Percentiles rank a stretch among this genome's conserved stretches.
Conservation (phyloP, 176 grass and related monocot genomes). For the Carex pumila region DNA sequence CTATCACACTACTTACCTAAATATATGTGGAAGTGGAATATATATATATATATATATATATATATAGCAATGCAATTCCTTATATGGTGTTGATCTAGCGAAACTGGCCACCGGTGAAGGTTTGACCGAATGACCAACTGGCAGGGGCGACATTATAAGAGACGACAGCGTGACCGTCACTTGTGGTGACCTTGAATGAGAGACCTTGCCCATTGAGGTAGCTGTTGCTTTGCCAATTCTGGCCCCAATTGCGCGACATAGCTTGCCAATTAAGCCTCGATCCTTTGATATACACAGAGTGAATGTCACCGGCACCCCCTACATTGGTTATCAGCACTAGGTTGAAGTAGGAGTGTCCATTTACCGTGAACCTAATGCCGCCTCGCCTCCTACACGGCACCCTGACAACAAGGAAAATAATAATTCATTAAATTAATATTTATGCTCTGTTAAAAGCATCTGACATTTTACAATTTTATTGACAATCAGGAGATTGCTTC, state of each 20-base stretch:
- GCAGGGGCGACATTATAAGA: conserved; percentile 47
- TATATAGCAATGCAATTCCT: neutral
- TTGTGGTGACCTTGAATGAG: conserved; percentile 50
- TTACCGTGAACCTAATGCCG: conserved; percentile 60
- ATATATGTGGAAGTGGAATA: neutral
- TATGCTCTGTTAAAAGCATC: neutral
- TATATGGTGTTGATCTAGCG: conserved; percentile 9
- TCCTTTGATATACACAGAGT: conserved; percentile 45
- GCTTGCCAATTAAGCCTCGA: conserved; percentile 38
- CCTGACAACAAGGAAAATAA: conserved; percentile 11
- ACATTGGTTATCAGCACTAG: conserved; percentile 65
- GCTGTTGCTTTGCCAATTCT: conserved; percentile 77
- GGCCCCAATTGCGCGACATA: conserved; percentile 70
- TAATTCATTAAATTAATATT: neutral
- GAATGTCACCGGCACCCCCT: conserved; percentile 56
- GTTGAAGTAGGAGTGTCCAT: conserved; percentile 73
- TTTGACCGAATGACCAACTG: conserved; percentile 71
- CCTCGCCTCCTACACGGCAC: conserved; percentile 54
- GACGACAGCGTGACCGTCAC: conserved; percentile 42
- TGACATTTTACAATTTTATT: neutral
- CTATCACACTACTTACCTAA: conserved; percentile 11
- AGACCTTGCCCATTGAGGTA: conserved; percentile 44
- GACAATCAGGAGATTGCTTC: neutral
- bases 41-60: neutral
- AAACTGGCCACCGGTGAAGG: conserved; percentile 60